phyloP scores from a whole-genome alignment of 148 eudicot species.

The Rhododendron vialii region DNA sequence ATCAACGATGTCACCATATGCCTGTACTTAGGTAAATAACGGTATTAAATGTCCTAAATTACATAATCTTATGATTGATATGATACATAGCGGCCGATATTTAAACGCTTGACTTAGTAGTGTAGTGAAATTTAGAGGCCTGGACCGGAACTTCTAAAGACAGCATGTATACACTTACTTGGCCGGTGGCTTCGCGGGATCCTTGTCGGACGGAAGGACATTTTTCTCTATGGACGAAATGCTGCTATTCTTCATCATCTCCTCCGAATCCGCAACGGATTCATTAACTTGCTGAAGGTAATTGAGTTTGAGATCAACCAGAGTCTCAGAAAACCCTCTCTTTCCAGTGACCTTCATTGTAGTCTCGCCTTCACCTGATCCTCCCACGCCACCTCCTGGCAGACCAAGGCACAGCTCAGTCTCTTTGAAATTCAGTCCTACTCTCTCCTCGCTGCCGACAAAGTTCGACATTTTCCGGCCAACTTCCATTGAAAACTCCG shows the following conservation, averaged over 20 bases:
- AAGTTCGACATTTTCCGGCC: slow-evolving; percentile 16
- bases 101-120: too few species aligned
- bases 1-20: too few species aligned
- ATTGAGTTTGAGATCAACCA: slow-evolving; percentile 57
- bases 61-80: too few species aligned
- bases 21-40: too few species aligned
- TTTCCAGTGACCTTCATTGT: slow-evolving; percentile 34
- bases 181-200: slow-evolving; percentile 50
- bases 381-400: slow-evolving; percentile 42
- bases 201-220: slow-evolving; percentile 19
- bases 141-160: neutral
- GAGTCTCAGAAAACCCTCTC: slow-evolving; percentile 55
- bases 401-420: slow-evolving; percentile 62
- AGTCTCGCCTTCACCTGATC: neutral
- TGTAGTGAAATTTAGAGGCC: too few species aligned
- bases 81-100: too few species aligned
- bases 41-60: too few species aligned
- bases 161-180: slow-evolving; percentile 22
- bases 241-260: slow-evolving; percentile 2
- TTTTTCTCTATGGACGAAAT: slow-evolving; percentile 11
- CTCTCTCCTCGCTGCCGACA: neutral
- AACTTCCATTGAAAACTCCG: slow-evolving; percentile 7
- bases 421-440: slow-evolving; percentile 28
- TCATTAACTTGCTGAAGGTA: slow-evolving; percentile 19
- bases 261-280: slow-evolving; percentile 23